Base-by-base conservation (phyloP, 805 yeast genomes). In the Tetrapisispora iriomotensis region DNA sequence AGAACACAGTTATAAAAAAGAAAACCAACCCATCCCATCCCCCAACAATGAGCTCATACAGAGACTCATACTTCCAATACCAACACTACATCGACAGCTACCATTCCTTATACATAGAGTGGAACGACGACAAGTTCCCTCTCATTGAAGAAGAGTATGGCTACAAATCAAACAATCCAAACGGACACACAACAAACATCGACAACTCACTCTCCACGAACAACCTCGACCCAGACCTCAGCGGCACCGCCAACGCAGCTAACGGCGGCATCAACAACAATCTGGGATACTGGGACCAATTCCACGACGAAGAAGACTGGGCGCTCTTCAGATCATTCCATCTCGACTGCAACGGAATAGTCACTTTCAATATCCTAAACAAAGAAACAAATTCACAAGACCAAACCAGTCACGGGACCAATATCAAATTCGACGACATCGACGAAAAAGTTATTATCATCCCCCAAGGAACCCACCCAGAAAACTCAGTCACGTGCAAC, bases 231-330 rank as follows among this genome's bases (percentile, higher is more conserved):
- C 25, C 18, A 5, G 37, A 18, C 10, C n/a, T n/a, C n/a, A n/a
- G n/a, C n/a, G n/a, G n/a, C n/a, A n/a, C n/a, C n/a, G n/a, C n/a
- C n/a, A n/a, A n/a, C n/a, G n/a, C n/a, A 6, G 30, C 40, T 36
- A 6, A 26, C 15, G 33, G 30, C 12, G 21, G 17, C 5, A 20
- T 28, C 6, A 15, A 15, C 27, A 30, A 28, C 18, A 25, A 36
- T 12, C 46, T 47, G 33, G 49, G 46, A 14, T 58, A 49, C 35
- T 58, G 62, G 62, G 60, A 55, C 30, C 48, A 45, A 29, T 58
- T 55, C 31, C 54, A 55, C 34, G 61, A 54, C 27, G 60, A 56
- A 36, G 61, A 54, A 8, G 54, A 51, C 36, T 56, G 60, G 58
- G 48, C 49, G 30, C 41, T 51, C 1, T 58, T 58, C 36, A 50